Conservation (phyloP, 2,329 filamentous ascomycete species). For the Neospermospora avenae region DNA sequence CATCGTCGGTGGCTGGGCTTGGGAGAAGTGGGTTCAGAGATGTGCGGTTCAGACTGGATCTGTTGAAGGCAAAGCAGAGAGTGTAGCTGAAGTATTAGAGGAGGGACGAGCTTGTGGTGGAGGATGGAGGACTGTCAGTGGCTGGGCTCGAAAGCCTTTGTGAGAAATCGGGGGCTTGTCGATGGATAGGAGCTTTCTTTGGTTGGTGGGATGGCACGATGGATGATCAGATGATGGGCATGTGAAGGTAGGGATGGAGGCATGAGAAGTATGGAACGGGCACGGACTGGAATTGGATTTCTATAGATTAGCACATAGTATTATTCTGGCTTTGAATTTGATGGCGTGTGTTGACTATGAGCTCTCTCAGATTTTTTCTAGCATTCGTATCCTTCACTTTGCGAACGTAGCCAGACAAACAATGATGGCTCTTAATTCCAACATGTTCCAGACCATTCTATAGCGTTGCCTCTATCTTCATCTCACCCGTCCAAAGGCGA, state of each 20-base stretch:
- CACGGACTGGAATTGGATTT: background rate
- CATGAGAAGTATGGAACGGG: background rate
- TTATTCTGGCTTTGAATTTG: slow-evolving; percentile 2
- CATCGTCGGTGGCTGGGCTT: slow-evolving; percentile 81
- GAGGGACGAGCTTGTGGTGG: slow-evolving; percentile 58
- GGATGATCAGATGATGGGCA: background rate
- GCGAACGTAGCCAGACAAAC: background rate
- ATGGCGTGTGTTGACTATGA: background rate
- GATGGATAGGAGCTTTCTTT: background rate
- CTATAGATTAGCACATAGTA: background rate
- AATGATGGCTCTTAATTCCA: too few species aligned
- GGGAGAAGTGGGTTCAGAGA: slow-evolving; percentile 94
- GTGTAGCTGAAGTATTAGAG: slow-evolving; percentile 58
- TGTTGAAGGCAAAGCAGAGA: slow-evolving; percentile 58
- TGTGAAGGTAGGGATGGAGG: background rate
- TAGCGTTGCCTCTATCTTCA: too few species aligned
- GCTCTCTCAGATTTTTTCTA: background rate
- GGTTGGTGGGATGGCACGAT: background rate
- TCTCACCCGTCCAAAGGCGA: too few species aligned
- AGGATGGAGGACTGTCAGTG: slow-evolving; percentile 59
- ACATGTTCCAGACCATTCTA: too few species aligned
- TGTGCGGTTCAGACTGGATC: slow-evolving; percentile 83
- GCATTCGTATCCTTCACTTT: background rate
- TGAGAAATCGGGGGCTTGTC: background rate
- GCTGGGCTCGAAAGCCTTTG: slow-evolving; percentile 60